Evolutionary conservation across 306 rosid species (phyloP).

Genomic region (Macrotyloma uniflorum): DNA sequence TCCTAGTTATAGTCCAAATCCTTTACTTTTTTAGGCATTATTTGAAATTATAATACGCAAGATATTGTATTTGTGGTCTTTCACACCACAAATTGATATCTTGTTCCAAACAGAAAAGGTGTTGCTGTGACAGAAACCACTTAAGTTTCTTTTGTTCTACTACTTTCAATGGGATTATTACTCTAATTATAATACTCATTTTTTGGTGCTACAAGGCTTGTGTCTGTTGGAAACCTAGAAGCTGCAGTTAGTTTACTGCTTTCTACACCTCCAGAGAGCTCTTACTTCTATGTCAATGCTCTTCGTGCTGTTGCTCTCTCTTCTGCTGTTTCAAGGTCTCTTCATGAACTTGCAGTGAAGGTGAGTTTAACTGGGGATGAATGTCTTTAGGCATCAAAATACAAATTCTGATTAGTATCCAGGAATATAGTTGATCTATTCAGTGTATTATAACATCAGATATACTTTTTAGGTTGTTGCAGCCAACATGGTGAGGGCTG

Average conservation of each 20-base stretch:
- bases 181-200: conserved; percentile 30
- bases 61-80: conserved; percentile 16
- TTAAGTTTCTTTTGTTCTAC: conserved; percentile 19
- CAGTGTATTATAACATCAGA: conserved; percentile 30
- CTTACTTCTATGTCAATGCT: conserved; percentile 85
- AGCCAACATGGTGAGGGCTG: conserved; percentile 99
- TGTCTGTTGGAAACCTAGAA: conserved; percentile 90
- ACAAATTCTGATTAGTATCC: conserved; percentile 28
- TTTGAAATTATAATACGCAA: conserved; percentile 6
- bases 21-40: conserved; percentile 10
- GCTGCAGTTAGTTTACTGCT: conserved; percentile 93
- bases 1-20: neutral
- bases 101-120: neutral
- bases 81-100: neutral
- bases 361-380: conserved; percentile 55
- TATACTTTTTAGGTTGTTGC: conserved; percentile 79
- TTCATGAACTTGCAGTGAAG: conserved; percentile 96
- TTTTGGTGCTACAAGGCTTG: conserved; percentile 64
- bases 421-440: conserved; percentile 16
- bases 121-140: conserved; percentile 26
- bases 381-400: conserved; percentile 35
- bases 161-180: conserved; percentile 36
- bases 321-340: conserved; percentile 92
- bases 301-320: conserved; percentile 97
- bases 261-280: conserved; percentile 98